Conservation (phyloP, 148 eudicot species). For the Arbutus unedo region DNA sequence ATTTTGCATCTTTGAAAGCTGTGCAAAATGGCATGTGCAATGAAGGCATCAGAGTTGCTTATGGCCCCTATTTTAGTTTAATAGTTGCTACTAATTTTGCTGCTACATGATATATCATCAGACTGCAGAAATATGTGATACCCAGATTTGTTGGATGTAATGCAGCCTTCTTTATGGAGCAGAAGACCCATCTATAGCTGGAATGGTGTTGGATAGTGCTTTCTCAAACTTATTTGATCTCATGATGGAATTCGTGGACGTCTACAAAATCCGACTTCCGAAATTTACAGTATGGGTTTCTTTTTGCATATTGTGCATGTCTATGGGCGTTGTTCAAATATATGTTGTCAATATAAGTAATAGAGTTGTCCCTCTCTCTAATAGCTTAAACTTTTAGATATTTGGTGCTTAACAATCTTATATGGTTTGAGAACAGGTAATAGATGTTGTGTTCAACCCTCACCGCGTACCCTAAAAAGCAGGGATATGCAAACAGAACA, state of each 20-base stretch:
- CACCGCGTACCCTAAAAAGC: not conserved
- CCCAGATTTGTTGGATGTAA: slow-evolving; percentile 16
- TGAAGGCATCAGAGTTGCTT: not conserved
- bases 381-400: not conserved
- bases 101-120: not conserved
- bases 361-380: not conserved
- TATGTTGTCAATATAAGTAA: not conserved
- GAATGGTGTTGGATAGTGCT: slow-evolving; percentile 91
- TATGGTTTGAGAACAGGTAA: not conserved
- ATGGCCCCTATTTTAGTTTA: not conserved
- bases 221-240: slow-evolving; percentile 83
- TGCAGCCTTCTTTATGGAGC: slow-evolving; percentile 94
- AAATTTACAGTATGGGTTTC: slow-evolving; percentile 69
- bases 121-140: not conserved
- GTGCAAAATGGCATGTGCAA: not conserved
- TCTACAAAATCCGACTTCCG: slow-evolving; percentile 86
- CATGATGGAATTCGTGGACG: slow-evolving; percentile 93
- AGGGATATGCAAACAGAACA: not conserved
- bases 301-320: slow-evolving; percentile 8
- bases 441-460: not conserved
- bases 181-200: slow-evolving; percentile 89
- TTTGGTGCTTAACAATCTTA: not conserved
- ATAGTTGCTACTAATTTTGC: not conserved
- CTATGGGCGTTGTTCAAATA: not conserved
- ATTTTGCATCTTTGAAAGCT: slow-evolving; percentile 8